Evolutionary conservation across 1,139 yeast genomes (phyloP).

Genomic region (Scheffersomyces parashehatae): DNA sequence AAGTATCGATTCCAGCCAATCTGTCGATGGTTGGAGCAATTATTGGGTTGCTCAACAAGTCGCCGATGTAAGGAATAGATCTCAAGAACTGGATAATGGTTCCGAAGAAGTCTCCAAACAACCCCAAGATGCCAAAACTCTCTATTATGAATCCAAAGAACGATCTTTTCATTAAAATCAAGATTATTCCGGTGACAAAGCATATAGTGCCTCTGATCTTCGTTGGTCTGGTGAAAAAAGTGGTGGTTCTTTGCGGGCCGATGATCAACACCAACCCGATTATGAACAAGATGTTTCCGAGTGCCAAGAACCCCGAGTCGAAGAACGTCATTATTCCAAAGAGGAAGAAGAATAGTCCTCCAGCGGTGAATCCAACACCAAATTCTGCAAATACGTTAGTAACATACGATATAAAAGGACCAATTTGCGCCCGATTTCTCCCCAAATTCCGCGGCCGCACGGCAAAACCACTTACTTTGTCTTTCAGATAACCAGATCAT

Average conservation of each 20-base stretch:
- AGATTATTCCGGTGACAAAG: conserved; percentile 69
- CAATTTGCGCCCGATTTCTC: not conserved
- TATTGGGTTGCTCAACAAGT: conserved; percentile 74
- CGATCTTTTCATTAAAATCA: conserved; percentile 75
- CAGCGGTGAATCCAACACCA: conserved; percentile 93
- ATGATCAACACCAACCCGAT: conserved; percentile 82
- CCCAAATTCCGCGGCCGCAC: no score
- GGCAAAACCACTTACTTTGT: conserved; percentile 57
- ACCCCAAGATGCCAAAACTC: conserved; percentile 80
- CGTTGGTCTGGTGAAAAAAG: conserved; percentile 83
- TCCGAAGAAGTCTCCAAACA: conserved; percentile 91
- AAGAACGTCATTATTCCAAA: conserved; percentile 85
- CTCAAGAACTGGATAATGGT: conserved; percentile 87
- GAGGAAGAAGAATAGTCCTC: conserved; percentile 75
- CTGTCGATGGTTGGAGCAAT: conserved; percentile 71
- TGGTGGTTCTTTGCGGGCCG: conserved; percentile 81
- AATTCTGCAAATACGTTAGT: conserved; percentile 54
- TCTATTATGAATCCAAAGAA: conserved; percentile 85
- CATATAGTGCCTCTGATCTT: conserved; percentile 86
- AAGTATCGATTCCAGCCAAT: conserved; percentile 46
- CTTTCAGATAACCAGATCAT: conserved; percentile 81
- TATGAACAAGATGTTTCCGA: conserved; percentile 82
- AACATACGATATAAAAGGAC: conserved; percentile 2
- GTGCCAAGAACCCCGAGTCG: conserved; percentile 84
- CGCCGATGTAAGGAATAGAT: conserved; percentile 87